A percentile compares a stretch with the other conserved stretches of the same genome.
phyloP scores from a whole-genome alignment of 2,329 filamentous ascomycete species.

The Talaromyces pinophilus region DNA sequence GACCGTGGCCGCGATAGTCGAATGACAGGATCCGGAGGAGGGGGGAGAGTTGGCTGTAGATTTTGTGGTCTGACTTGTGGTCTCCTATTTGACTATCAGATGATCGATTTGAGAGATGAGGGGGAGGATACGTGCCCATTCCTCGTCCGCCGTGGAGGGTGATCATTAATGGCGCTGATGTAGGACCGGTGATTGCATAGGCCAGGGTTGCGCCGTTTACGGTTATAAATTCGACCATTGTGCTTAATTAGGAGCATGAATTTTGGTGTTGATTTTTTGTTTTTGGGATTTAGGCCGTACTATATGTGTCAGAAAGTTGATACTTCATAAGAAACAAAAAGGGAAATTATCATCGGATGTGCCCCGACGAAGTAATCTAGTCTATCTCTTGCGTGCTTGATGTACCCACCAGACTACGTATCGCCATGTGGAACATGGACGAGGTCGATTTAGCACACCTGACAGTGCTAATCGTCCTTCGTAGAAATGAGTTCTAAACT shows the following conservation, averaged over 20 bases:
- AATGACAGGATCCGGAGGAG: neutral
- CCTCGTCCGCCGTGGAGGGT: neutral
- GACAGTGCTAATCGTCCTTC: no score
- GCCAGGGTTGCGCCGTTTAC: neutral
- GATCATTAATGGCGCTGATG: neutral
- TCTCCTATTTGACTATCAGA: neutral
- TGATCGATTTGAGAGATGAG: neutral
- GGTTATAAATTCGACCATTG: neutral
- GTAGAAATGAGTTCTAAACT: neutral
- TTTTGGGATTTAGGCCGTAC: neutral
- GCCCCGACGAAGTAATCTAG: neutral
- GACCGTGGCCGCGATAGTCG: neutral
- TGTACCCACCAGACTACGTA: neutral
- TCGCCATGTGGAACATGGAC: no score
- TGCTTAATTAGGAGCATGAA: neutral
- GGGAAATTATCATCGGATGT: neutral
- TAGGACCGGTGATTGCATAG: neutral
- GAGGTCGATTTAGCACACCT: no score
- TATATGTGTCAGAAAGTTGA: neutral
- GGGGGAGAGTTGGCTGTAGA: neutral
- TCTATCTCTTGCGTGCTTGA: neutral
- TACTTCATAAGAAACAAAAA: neutral
- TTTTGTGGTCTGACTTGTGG: neutral
- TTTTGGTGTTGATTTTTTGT: neutral
- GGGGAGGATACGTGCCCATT: neutral